Evolutionary conservation across 306 rosid genomes (phyloP).

Genomic region (Nissolia schottii): DNA sequence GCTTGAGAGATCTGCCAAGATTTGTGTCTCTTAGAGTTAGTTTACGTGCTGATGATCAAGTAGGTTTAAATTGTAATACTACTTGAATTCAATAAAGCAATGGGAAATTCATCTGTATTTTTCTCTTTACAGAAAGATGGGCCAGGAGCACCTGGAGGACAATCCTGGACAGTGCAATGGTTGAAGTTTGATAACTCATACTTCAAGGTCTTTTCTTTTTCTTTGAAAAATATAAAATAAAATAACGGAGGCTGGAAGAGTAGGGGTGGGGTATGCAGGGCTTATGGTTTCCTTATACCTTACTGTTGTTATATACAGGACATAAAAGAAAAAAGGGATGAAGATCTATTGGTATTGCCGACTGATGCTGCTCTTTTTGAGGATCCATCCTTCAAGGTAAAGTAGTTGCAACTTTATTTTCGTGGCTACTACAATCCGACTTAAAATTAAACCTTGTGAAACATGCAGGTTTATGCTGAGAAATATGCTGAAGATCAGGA

Average conservation of each 20-base stretch:
- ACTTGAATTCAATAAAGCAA: background rate
- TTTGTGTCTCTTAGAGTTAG: background rate
- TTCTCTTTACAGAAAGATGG: constrained; percentile 72
- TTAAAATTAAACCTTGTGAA: background rate
- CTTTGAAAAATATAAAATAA: background rate
- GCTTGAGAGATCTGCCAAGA: background rate
- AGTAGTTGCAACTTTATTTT: background rate
- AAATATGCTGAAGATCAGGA: constrained; percentile 88
- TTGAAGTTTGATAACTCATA: constrained; percentile 94
- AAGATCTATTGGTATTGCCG: constrained; percentile 85
- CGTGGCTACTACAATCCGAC: background rate
- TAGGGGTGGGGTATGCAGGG: background rate
- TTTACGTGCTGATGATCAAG: background rate
- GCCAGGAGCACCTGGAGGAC: constrained; percentile 99
- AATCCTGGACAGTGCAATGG: constrained; percentile 95
- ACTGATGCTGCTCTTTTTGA: constrained; percentile 93
- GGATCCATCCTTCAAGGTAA: constrained; percentile 90
- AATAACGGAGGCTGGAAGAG: background rate
- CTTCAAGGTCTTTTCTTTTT: constrained; percentile 61
- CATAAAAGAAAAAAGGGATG: constrained; percentile 83
- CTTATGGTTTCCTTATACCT: constrained; percentile 25
- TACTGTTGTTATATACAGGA: constrained; percentile 51
- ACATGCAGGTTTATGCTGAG: constrained; percentile 76
- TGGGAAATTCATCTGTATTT: constrained; percentile 23
- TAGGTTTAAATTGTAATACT: background rate